These are phyloP conservation scores for Citrus medica DNA, from an alignment of 345 rosid species.

Conservation along the genomic window DNA sequence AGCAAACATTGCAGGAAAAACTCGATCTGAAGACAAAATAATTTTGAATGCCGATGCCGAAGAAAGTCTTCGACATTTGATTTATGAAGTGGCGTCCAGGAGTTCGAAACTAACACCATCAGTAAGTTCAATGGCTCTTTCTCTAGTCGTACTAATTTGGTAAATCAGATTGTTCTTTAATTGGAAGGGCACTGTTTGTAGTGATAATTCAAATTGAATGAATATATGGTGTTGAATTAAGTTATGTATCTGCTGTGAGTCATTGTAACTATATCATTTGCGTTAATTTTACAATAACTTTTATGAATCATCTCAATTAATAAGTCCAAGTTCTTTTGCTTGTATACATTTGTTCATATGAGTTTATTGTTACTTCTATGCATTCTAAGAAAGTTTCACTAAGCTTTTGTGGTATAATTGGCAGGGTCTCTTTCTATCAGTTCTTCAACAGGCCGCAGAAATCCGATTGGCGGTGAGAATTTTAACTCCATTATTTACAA, in stretches of 20 bases:
- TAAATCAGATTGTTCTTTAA: not conserved
- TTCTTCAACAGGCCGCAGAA: slow-evolving; percentile 82
- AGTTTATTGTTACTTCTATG: not conserved
- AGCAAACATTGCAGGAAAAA: slow-evolving; percentile 74
- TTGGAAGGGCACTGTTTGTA: not conserved
- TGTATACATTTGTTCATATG: not conserved
- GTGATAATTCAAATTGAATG: not conserved
- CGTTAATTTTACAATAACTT: not conserved
- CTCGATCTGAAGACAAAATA: slow-evolving; percentile 43
- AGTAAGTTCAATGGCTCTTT: slow-evolving; percentile 33
- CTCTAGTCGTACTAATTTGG: not conserved
- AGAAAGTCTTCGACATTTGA: slow-evolving; percentile 61
- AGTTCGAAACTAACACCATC: slow-evolving; percentile 81
- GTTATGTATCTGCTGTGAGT: not conserved
- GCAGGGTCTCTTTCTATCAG: slow-evolving; percentile 74
- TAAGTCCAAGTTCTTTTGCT: not conserved
- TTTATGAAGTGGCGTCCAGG: slow-evolving; percentile 74
- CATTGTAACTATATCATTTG: not conserved
- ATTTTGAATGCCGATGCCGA: slow-evolving; percentile 62
- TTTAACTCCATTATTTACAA: slow-evolving; percentile 8
- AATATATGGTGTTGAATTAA: not conserved
- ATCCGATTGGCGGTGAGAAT: slow-evolving; percentile 65
- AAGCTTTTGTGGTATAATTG: slow-evolving; percentile 17
- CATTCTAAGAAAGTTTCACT: not conserved
- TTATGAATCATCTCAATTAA: not conserved